phyloP scores from a whole-genome alignment of 75 land plant species.

The Pinus taeda region DNA sequence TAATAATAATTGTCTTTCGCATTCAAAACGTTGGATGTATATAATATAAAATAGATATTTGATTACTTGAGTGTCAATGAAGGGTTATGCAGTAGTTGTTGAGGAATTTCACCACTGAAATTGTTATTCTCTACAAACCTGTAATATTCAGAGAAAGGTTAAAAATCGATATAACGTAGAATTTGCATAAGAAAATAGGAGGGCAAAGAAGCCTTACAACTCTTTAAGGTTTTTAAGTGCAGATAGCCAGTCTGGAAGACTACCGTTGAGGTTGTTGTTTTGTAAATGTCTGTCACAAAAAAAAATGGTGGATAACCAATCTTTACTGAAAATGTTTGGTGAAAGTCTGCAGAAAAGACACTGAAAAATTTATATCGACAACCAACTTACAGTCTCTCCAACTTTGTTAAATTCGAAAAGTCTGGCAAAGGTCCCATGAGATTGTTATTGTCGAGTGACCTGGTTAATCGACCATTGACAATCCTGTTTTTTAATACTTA shows the following conservation, averaged over 20 bases:
- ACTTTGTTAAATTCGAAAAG: background rate
- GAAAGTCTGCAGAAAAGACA: no score
- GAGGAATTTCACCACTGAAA: background rate
- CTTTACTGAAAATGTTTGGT: no score
- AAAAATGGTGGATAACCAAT: no score
- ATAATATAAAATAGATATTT: background rate
- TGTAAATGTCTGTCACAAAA: background rate
- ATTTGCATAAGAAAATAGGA: background rate
- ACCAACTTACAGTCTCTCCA: background rate
- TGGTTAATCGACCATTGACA: background rate
- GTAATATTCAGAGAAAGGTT: background rate
- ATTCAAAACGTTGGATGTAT: background rate
- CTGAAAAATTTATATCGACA: no score
- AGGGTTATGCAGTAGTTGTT: background rate
- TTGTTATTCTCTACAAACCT: constrained; percentile 6
- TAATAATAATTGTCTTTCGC: no score
- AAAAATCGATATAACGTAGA: background rate
- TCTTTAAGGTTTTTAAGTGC: background rate
- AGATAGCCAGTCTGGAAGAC: background rate
- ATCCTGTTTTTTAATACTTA: no score
- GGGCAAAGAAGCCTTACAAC: background rate
- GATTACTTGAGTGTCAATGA: background rate
- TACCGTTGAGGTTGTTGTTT: background rate
- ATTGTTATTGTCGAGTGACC: background rate
- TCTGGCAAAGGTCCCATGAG: background rate